Conservation (phyloP, 176 grass and related monocot species). For the Ananas comosus region DNA sequence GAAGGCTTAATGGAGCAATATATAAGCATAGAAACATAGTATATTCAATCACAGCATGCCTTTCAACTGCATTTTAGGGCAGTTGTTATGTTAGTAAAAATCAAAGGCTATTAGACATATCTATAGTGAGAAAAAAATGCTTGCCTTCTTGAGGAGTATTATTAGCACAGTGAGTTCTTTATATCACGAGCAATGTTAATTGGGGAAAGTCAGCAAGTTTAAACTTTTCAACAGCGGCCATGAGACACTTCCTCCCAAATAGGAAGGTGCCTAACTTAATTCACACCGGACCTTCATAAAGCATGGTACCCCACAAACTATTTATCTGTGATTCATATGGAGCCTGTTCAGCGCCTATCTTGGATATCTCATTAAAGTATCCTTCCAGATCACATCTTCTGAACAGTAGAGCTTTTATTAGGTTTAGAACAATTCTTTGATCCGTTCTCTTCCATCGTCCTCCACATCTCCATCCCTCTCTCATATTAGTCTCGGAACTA, state of each 20-base stretch:
- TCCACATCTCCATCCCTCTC: slow-evolving; percentile 74
- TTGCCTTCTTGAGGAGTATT: slow-evolving; percentile 71
- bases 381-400: slow-evolving; percentile 45
- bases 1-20: too few species aligned
- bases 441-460: slow-evolving; percentile 45
- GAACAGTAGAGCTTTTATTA: slow-evolving; percentile 36
- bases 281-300: slow-evolving; percentile 86
- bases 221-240: slow-evolving; percentile 80
- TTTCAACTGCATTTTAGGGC: too few species aligned
- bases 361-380: slow-evolving; percentile 29
- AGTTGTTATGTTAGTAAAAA: neutral
- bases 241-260: slow-evolving; percentile 77
- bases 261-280: slow-evolving; percentile 60
- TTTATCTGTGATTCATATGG: slow-evolving; percentile 74
- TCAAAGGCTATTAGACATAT: slow-evolving; percentile 16
- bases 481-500: slow-evolving; percentile 70
- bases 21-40: too few species aligned
- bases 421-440: slow-evolving; percentile 55
- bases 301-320: slow-evolving; percentile 83
- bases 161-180: slow-evolving; percentile 76
- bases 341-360: slow-evolving; percentile 49
- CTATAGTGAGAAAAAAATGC: neutral
- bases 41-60: too few species aligned
- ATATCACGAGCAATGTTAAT: slow-evolving; percentile 65
- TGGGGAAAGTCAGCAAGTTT: slow-evolving; percentile 40